Conservation (phyloP, 768 basidiomycete genomes). For the Suillus tomentosus region DNA sequence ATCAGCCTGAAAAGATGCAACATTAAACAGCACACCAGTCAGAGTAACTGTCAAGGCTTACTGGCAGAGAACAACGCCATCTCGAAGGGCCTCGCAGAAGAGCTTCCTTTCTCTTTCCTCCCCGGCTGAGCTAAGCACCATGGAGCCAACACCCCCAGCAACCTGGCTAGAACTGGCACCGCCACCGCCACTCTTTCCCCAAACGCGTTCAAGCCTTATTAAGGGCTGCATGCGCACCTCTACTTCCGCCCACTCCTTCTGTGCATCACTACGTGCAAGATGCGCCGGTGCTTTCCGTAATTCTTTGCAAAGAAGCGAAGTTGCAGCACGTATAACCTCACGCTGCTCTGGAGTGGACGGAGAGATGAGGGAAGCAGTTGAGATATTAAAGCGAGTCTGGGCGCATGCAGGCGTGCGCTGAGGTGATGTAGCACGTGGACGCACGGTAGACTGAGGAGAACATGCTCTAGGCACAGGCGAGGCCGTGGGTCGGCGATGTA, state of each 20-base stretch:
- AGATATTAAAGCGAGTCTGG: slow-evolving; percentile 60
- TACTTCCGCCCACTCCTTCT: slow-evolving; percentile 73
- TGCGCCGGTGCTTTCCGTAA: slow-evolving; percentile 61
- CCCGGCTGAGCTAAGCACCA: slow-evolving; percentile 49
- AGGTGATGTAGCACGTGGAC: slow-evolving; percentile 48
- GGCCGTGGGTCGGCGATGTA: slow-evolving; percentile 25
- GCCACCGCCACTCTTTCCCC: slow-evolving; percentile 63
- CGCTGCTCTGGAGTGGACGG: slow-evolving; percentile 60
- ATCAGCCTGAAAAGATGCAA: slow-evolving; percentile 54
- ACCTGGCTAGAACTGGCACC: slow-evolving; percentile 47
- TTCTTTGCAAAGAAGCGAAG: slow-evolving; percentile 65
- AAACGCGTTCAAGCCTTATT: slow-evolving; percentile 70
- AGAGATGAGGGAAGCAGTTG: slow-evolving; percentile 54
- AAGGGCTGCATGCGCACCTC: slow-evolving; percentile 64
- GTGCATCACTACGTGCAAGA: slow-evolving; percentile 50
- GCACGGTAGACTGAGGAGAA: slow-evolving; percentile 46
- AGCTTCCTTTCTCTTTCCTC: slow-evolving; percentile 75
- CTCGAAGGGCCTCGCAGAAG: slow-evolving; percentile 76
- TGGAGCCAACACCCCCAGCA: slow-evolving; percentile 33
- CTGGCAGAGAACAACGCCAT: slow-evolving; percentile 91
- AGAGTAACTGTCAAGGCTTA: slow-evolving; percentile 45
- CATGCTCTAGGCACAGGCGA: slow-evolving; percentile 40
- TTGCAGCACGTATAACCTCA: slow-evolving; percentile 67
- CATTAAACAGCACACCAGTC: slow-evolving; percentile 9
- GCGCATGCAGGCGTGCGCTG: slow-evolving; percentile 45